These are phyloP conservation scores for Fusarium pseudocircinatum DNA, from an alignment of 2,329 filamentous ascomycete genomes.

Conservation along the genomic window DNA sequence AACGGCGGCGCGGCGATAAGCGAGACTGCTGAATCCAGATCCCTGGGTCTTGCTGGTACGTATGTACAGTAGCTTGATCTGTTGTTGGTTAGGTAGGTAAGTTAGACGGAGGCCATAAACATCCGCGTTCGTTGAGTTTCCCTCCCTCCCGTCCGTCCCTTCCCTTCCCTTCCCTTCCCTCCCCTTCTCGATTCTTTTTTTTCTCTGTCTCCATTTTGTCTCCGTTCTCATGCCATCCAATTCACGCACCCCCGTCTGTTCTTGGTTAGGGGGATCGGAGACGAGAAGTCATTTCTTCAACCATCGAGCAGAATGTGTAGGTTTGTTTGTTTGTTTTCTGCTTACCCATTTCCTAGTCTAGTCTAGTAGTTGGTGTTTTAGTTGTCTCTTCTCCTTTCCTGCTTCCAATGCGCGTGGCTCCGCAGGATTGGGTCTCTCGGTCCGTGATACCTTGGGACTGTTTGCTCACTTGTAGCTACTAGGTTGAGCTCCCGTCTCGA, in stretches of 20 bases:
- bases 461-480: not conserved
- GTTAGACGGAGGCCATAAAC: conserved; percentile 2
- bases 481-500: not conserved
- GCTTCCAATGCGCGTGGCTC: conserved; percentile 2
- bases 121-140: conserved; percentile 20
- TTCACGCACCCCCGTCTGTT: conserved; percentile 20
- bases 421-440: not conserved
- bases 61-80: not conserved
- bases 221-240: not conserved
- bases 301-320: conserved; percentile 17
- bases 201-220: not conserved
- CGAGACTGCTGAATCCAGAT: conserved; percentile 47
- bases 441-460: not conserved
- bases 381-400: not conserved
- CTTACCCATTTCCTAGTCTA: not conserved
- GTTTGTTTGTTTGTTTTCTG: not conserved
- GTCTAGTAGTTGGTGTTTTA: not conserved
- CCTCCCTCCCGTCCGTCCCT: conserved; percentile 17
- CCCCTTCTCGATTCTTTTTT: not conserved
- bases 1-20: conserved; percentile 47
- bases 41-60: conserved; percentile 39
- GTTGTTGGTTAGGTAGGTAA: not conserved
- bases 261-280: conserved; percentile 6
- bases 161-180: not conserved
- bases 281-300: conserved; percentile 15